Base-by-base conservation (phyloP, 495 filamentous ascomycete genomes). In the Schizothecium vesticola region DNA sequence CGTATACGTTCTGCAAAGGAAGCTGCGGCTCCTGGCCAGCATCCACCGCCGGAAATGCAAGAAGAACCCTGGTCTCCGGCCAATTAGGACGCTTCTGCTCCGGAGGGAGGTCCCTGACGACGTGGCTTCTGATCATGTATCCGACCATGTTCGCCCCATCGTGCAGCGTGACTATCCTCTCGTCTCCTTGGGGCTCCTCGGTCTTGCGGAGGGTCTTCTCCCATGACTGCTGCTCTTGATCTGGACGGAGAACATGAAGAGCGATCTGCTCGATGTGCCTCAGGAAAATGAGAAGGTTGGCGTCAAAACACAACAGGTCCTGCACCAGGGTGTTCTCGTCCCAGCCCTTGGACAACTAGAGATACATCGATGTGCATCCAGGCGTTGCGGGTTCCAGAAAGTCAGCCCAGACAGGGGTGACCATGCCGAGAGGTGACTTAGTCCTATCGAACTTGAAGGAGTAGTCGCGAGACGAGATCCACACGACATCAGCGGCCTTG, bases 401-500 rank as follows among this genome's bases (percentile, higher is more conserved):
- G 10, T 43, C 59, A 23, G 59, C 25, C 59, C 59, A 61, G 22
- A 62, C 66, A 19, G 78, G 78, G 3, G 70, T 56, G 11, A 78
- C 67, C 73, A 77, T 78, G 25, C 78, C 78, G 12, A 80, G 67
- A 2, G 24, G 12, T n/a, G n/a, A n/a, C 59, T 70, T n/a, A 0
- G 56, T 63, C 22, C 63, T 67, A 61, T 77, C 72, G 65, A 84
- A 82, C 25, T 65, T 73, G 76, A 84, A 84, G 16, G 75, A 79
- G 64, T 76, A 83, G 9, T 69, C 19, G 10, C 79, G 73, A 1
- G 80, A 83, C 29, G 73, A 67, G 10, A 84, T 77, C 16, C 71
- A 74, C 0, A 81, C 82, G 25, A 77, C 75, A 56, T 75, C 71
- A 0, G 82, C 79, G 16, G 76, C 77, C 56, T 76, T 81, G 74